Evolutionary conservation across 2,329 filamentous ascomycete species (phyloP), one percentile per base, ranked within the genome.

Genomic region (Massarina eburnea): DNA sequence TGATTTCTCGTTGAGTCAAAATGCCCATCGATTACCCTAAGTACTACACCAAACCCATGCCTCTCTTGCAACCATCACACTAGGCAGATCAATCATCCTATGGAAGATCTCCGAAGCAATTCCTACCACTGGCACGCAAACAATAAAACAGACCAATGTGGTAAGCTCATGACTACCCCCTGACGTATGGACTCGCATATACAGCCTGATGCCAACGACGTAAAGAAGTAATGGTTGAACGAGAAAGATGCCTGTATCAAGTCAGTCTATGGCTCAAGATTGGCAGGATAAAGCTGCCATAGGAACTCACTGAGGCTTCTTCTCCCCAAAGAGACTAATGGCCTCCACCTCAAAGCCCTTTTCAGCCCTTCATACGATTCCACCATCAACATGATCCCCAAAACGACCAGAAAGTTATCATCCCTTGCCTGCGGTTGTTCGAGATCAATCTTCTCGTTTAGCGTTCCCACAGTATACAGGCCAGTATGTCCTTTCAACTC

Each of bases 381-480:
- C 7, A 76, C 45, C 21, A 74, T 46, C 9, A 74, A 48, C 49
- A 70, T 70, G 26, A 71, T 60, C 1, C 73, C 74, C 0, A 75
- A 33, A n/a, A 77, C 61, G 21, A 75, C 58, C 3, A 77, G 56
- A 46, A 73, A 76, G 44, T 73, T 71, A 43, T 76, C 73, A 29
- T 71, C 67, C 22, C 74, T 58, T 1, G 73, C 68, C 33, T 66
- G 59, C 2, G 70, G 69, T 38, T 71, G 60, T 6, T 59, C 56
- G 1, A 56, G 29, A 43, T 72, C 65, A 14, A 68, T 58, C 22
- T 61, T 51, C 5, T 51, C 56, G 33, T 74, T 73, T 32, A 76
- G 51, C 12, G 62, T 56, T 6, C 65, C 70, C 0, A 61, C 61
- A 8, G 61, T 67, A 49, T 76, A 76, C 17, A 73, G 45, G 15